These are phyloP conservation scores for Chloropicon primus DNA, from an alignment of 139 green algal species.

Conservation along the genomic window DNA sequence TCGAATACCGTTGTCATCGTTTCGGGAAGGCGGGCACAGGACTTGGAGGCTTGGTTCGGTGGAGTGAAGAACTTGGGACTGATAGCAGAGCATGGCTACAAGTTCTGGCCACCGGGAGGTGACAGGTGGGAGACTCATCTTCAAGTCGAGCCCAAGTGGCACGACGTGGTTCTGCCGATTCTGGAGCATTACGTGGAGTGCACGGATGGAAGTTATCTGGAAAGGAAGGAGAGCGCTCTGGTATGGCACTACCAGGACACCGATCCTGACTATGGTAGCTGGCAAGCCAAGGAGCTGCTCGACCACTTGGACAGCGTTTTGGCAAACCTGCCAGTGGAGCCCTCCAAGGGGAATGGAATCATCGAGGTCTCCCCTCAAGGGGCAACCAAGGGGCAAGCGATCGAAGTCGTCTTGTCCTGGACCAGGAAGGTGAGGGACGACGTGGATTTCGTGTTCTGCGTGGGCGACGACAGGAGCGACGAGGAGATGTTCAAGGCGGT, in stretches of 20 bases:
- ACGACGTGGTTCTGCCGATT: conserved; percentile 22
- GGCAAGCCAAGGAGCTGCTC: conserved; percentile 94
- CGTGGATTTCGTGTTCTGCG: conserved; percentile 83
- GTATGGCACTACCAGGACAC: conserved; percentile 92
- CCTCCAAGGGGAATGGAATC: conserved; percentile 57
- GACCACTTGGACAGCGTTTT: conserved; percentile 95
- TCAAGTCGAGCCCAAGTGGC: background rate
- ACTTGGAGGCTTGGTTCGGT: background rate
- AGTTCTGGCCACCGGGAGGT: background rate
- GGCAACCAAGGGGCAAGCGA: conserved; percentile 61
- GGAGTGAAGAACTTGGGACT: background rate
- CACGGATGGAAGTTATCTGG: conserved; percentile 85
- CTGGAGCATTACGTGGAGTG: conserved; percentile 70
- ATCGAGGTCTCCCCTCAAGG: conserved; percentile 89
- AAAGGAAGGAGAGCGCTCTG: conserved; percentile 79
- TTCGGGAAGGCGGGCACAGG: background rate
- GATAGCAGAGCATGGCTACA: conserved; percentile 11
- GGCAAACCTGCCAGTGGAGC: conserved; percentile 73
- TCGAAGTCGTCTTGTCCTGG: conserved; percentile 51
- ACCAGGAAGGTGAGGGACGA: background rate
- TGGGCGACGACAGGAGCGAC: conserved; percentile 94
- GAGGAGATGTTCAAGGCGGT: conserved; percentile 97
- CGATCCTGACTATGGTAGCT: conserved; percentile 91
- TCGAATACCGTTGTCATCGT: background rate
- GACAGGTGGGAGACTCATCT: background rate